Evolutionary conservation across 768 basidiomycete species (phyloP).

Genomic region (Termitomyces sp.): DNA sequence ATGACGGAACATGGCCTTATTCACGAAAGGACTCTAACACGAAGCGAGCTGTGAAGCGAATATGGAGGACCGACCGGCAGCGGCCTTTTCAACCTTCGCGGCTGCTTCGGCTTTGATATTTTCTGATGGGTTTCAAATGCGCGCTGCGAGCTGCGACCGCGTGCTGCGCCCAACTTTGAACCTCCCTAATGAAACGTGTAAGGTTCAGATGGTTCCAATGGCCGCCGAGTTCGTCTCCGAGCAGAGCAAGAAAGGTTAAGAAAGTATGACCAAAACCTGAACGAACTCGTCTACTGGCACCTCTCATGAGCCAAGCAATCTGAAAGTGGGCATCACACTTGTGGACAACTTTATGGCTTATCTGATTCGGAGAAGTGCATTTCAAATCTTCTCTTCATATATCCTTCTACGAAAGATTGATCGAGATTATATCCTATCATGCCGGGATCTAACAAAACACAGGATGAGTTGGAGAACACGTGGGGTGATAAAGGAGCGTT

Average conservation of each 20-base stretch:
- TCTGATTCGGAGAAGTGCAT: not conserved
- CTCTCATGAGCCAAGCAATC: not conserved
- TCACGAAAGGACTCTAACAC: not conserved
- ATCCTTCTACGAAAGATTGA: not conserved
- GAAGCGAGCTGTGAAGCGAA: not conserved
- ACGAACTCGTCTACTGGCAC: not conserved
- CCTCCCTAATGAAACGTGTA: too few species aligned
- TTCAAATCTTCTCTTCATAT: not conserved
- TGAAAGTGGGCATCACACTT: not conserved
- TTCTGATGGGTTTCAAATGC: not conserved
- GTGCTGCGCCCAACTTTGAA: too few species aligned
- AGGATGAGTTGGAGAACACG: not conserved
- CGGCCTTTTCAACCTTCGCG: too few species aligned
- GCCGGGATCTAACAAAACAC: not conserved
- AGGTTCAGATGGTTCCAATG: not conserved
- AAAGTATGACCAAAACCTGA: not conserved
- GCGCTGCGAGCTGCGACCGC: too few species aligned
- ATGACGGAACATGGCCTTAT: not conserved
- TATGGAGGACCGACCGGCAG: too few species aligned
- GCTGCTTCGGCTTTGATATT: too few species aligned
- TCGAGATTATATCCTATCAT: not conserved
- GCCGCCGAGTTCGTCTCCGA: not conserved
- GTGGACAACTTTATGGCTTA: not conserved
- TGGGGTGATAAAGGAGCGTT: not conserved
- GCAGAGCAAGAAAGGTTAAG: not conserved